These are phyloP conservation scores for Candida mattraensis DNA, from an alignment of 805 yeast genomes.

Conservation along the genomic window DNA sequence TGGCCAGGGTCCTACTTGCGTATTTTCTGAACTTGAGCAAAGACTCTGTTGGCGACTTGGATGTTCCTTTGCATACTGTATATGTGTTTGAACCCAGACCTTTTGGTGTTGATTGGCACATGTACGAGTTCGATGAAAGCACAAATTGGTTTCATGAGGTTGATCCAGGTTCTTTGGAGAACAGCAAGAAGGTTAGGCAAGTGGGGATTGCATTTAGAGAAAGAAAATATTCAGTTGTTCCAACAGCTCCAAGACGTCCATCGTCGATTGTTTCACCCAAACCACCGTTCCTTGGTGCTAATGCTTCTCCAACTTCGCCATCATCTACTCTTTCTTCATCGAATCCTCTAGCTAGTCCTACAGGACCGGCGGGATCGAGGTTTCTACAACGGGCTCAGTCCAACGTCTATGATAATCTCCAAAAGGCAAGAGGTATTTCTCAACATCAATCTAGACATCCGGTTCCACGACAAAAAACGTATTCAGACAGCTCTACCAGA, in stretches of 20 bases:
- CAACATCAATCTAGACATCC: constrained; percentile 3
- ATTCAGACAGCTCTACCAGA: constrained; percentile 8
- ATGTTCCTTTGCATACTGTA: constrained; percentile 89
- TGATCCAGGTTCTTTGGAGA: constrained; percentile 42
- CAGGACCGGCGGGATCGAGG: constrained; percentile 5
- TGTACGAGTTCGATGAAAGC: constrained; percentile 82
- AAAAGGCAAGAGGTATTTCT: constrained; percentile 25
- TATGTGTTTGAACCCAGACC: constrained; percentile 91
- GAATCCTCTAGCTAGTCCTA: constrained; percentile 6
- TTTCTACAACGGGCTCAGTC: constrained; percentile 15
- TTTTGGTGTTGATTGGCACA: constrained; percentile 90
- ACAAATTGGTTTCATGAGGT: constrained; percentile 77
- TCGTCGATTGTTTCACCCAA: constrained; percentile 11
- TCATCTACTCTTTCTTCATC: constrained; percentile 1
- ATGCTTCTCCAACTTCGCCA: constrained; percentile 4
- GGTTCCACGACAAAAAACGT: background rate
- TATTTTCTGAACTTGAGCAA: constrained; percentile 82
- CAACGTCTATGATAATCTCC: constrained; percentile 17
- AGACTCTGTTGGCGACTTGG: constrained; percentile 82
- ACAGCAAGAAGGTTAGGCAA: constrained; percentile 61
- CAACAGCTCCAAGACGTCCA: constrained; percentile 59
- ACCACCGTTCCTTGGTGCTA: constrained; percentile 10
- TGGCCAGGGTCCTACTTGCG: constrained; percentile 81
- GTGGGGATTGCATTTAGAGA: constrained; percentile 70
- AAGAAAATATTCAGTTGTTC: constrained; percentile 70